Evolutionary conservation across 805 yeast species (phyloP).

Genomic region (Ogataea glucozyma): DNA sequence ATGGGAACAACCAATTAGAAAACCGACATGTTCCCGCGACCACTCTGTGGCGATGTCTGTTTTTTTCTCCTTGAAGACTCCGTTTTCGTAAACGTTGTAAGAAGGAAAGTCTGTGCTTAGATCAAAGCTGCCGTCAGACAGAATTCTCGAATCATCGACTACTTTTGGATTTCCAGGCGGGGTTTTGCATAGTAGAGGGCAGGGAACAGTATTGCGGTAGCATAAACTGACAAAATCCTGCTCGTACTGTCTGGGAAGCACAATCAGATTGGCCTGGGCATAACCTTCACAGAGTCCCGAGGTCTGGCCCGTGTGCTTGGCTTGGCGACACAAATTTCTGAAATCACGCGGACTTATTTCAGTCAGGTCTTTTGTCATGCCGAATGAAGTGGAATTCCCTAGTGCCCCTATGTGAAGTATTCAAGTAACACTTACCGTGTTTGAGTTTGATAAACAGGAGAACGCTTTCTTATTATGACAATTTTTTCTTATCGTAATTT

Average conservation of each 20-base stretch:
- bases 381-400: not conserved
- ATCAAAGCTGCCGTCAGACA: constrained; percentile 28
- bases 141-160: constrained; percentile 21
- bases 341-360: constrained; percentile 9
- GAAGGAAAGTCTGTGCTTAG: constrained; percentile 38
- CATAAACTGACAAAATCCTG: constrained; percentile 40
- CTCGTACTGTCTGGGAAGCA: constrained; percentile 36
- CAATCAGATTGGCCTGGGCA: constrained; percentile 42
- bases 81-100: constrained; percentile 38
- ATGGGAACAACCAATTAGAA: constrained; percentile 44
- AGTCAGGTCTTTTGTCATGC: not conserved
- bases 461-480: not conserved
- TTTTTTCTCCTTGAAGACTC: constrained; percentile 29
- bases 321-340: constrained; percentile 8
- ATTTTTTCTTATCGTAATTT: not conserved
- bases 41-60: constrained; percentile 34
- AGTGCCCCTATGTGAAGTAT: not conserved
- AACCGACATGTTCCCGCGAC: constrained; percentile 40
- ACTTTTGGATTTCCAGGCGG: constrained; percentile 27
- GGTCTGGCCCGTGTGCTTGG: constrained; percentile 10
- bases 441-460: not conserved
- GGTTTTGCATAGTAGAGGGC: constrained; percentile 34
- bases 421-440: not conserved
- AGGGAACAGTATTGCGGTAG: constrained; percentile 40
- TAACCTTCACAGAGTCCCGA: constrained; percentile 28